Percentiles rank a stretch among this genome's conserved stretches.
Evolutionary conservation across 768 basidiomycete species (phyloP).

Genomic region (Strobilomyces dryophilus): DNA sequence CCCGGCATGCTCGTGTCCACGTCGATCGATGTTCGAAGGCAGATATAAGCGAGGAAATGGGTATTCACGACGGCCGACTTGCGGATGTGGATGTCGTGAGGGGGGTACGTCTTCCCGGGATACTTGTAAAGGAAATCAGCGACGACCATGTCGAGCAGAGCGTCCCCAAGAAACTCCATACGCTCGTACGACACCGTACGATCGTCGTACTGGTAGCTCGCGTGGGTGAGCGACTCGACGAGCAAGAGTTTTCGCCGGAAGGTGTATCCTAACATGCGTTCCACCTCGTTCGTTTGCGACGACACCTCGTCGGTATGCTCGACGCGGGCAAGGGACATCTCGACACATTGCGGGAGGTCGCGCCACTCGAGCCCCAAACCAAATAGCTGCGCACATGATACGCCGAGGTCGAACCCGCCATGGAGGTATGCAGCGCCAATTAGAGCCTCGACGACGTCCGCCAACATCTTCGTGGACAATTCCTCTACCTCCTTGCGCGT

Average conservation of each 20-base stretch:
- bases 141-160: constrained; percentile 72
- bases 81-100: constrained; percentile 64
- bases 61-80: constrained; percentile 70
- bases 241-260: constrained; percentile 60
- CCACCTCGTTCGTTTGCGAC: constrained; percentile 50
- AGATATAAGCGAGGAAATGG: constrained; percentile 67
- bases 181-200: constrained; percentile 70
- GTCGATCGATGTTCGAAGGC: constrained; percentile 43
- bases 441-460: constrained; percentile 80
- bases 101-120: constrained; percentile 59
- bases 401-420: constrained; percentile 58
- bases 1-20: constrained; percentile 51
- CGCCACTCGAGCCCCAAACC: constrained; percentile 59
- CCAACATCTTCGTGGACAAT: constrained; percentile 80
- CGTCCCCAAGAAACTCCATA: constrained; percentile 75
- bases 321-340: constrained; percentile 31
- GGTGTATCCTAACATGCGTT: constrained; percentile 63
- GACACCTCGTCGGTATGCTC: constrained; percentile 38
- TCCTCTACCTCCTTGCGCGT: constrained; percentile 30
- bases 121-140: constrained; percentile 64
- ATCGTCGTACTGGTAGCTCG: constrained; percentile 58
- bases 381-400: constrained; percentile 57
- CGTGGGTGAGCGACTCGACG: constrained; percentile 72
- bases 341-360: constrained; percentile 44
- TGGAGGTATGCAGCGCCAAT: constrained; percentile 77